Conservation (phyloP, 2,329 filamentous ascomycete species). For the Talaromyces sp. region DNA sequence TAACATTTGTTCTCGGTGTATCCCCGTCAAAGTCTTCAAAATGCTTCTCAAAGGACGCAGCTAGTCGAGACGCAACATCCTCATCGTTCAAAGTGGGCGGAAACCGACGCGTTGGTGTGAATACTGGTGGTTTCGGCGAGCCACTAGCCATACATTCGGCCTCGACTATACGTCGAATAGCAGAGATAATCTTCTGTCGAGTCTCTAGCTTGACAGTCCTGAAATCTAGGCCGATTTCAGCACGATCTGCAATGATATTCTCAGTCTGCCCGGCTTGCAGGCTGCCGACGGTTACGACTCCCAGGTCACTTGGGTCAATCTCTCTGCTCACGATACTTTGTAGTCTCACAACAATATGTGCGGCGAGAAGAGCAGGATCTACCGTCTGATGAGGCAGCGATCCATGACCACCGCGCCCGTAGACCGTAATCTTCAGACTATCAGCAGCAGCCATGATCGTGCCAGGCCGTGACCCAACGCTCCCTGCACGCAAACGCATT, state of each 20-base stretch:
- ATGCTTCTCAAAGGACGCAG: conserved; percentile 42
- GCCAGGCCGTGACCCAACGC: conserved; percentile 34
- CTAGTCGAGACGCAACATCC: conserved; percentile 40
- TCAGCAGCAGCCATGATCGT: conserved; percentile 43
- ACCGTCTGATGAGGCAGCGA: conserved; percentile 52
- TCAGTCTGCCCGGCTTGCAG: conserved; percentile 57
- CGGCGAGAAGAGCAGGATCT: conserved; percentile 56
- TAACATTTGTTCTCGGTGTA: conserved; percentile 32
- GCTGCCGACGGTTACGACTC: conserved; percentile 55
- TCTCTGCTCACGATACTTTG: conserved; percentile 57
- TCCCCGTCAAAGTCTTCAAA: conserved; percentile 39
- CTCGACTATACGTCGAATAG: conserved; percentile 51
- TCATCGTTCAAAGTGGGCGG: conserved; percentile 52
- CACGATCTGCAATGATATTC: conserved; percentile 55
- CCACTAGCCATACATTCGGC: conserved; percentile 51
- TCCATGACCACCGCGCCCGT: conserved; percentile 55
- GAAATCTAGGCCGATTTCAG: conserved; percentile 53
- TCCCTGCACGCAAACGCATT: conserved; percentile 42
- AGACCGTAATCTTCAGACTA: conserved; percentile 50
- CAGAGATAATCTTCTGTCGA: conserved; percentile 44
- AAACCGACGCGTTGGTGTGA: conserved; percentile 47
- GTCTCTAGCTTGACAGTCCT: conserved; percentile 45
- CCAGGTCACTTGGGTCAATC: conserved; percentile 48
- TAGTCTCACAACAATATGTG: conserved; percentile 52
- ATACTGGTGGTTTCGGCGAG: conserved; percentile 44